Conservation (phyloP, 495 filamentous ascomycete species). For the Cercophora scortea region DNA sequence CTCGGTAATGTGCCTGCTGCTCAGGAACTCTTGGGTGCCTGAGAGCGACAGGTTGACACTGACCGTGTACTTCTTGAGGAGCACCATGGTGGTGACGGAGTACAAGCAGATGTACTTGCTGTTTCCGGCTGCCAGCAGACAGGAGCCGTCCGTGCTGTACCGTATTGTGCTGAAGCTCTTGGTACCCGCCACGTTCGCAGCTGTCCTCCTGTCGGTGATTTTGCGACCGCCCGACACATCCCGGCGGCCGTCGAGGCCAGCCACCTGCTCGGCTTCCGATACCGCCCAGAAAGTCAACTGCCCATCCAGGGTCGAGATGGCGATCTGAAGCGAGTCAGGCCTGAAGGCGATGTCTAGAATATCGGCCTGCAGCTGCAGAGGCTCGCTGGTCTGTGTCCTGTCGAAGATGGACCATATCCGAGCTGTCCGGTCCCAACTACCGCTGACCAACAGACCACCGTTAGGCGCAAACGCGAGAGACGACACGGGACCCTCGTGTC, state of each 20-base stretch:
- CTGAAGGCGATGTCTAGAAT: slow-evolving; percentile 80
- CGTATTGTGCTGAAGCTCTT: slow-evolving; percentile 82
- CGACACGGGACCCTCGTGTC: slow-evolving; percentile 89
- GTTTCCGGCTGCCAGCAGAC: slow-evolving; percentile 82
- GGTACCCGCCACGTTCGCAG: slow-evolving; percentile 80
- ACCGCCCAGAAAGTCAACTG: slow-evolving; percentile 94
- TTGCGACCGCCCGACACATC: slow-evolving; percentile 92
- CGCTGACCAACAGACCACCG: slow-evolving; percentile 73
- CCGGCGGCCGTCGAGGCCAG: slow-evolving; percentile 75
- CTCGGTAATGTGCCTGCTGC: slow-evolving; percentile 84
- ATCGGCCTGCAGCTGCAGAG: slow-evolving; percentile 81
- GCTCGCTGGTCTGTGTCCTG: slow-evolving; percentile 89
- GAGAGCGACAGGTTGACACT: slow-evolving; percentile 89
- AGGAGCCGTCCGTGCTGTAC: slow-evolving; percentile 87
- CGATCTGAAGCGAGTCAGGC: slow-evolving; percentile 83
- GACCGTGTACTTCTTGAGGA: slow-evolving; percentile 92
- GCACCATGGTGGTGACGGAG: slow-evolving; percentile 74
- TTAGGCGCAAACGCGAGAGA: slow-evolving; percentile 81
- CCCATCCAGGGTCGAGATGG: slow-evolving; percentile 87
- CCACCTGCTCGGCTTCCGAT: slow-evolving; percentile 72
- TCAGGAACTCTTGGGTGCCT: slow-evolving; percentile 93
- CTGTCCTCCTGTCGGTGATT: slow-evolving; percentile 75
- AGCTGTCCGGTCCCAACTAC: slow-evolving; percentile 92
- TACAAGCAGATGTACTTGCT: slow-evolving; percentile 98
- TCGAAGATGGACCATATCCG: slow-evolving; percentile 93